Conservation (phyloP, 163 green algal genomes). For the Scenedesmus sp. region DNA sequence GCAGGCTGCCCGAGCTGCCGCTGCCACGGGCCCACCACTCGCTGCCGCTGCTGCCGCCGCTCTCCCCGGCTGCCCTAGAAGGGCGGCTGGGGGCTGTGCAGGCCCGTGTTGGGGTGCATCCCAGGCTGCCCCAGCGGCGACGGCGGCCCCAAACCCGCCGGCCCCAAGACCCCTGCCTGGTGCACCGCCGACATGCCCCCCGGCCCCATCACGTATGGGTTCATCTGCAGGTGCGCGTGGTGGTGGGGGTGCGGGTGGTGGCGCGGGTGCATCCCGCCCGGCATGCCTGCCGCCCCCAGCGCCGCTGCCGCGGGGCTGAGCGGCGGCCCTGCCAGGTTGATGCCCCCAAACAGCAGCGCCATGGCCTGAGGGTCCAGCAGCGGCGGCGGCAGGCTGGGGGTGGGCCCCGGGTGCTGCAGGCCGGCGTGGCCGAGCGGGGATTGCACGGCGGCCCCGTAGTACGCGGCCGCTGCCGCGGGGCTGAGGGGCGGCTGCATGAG, state of each 20-base stretch:
- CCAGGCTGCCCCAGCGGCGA: not conserved
- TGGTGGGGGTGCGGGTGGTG: not conserved
- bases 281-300: not conserved
- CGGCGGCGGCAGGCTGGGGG: not conserved
- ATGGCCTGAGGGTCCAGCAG: conserved; percentile 29
- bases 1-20: too few species aligned
- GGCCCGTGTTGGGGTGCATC: not conserved
- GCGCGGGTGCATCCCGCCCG: not conserved
- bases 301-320: conserved; percentile 4
- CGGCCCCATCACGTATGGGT: not conserved
- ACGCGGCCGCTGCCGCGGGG: conserved; percentile 9
- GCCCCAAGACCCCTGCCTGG: not conserved
- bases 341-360: conserved; percentile 42
- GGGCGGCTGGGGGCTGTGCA: conserved; percentile 16
- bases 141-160: not conserved
- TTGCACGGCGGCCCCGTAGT: not conserved
- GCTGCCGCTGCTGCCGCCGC: not conserved
- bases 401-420: not conserved
- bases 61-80: not conserved
- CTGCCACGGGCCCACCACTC: not conserved
- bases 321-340: not conserved
- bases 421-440: not conserved
- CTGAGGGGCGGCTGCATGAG: conserved; percentile 11
- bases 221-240: not conserved
- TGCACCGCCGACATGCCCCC: not conserved